Conservation (phyloP, 1,284 basidiomycete species). For the Naganishia liquefaciens region DNA sequence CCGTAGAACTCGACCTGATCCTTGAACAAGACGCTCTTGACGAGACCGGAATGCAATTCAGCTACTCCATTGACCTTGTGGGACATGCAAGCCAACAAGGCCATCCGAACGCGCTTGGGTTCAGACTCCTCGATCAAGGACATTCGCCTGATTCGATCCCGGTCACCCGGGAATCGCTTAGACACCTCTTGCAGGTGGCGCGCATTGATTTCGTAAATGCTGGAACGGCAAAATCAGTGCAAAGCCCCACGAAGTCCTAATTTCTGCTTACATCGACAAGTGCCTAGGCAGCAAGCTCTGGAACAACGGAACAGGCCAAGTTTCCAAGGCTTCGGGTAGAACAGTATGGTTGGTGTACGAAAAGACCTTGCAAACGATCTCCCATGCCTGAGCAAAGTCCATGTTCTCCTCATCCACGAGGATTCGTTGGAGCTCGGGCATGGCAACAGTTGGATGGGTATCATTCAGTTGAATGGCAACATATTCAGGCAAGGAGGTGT, state of each 20-base stretch:
- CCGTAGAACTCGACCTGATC: conserved; percentile 88
- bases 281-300: conserved; percentile 72
- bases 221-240: conserved; percentile 59
- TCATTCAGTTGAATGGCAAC: conserved; percentile 87
- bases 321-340: conserved; percentile 59
- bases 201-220: conserved; percentile 78
- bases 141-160: conserved; percentile 76
- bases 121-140: conserved; percentile 87
- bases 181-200: conserved; percentile 69
- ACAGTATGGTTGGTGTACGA: conserved; percentile 83
- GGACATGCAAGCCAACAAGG: conserved; percentile 61
- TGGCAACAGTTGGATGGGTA: conserved; percentile 90
- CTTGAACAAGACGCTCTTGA: conserved; percentile 73
- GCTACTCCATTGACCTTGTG: conserved; percentile 82
- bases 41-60: conserved; percentile 65
- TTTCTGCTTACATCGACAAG: conserved; percentile 53
- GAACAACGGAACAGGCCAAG: conserved; percentile 83
- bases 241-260: background rate
- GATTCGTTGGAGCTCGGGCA: conserved; percentile 91
- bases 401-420: conserved; percentile 78
- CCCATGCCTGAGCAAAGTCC: conserved; percentile 79
- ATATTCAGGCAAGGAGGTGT: conserved; percentile 68
- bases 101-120: conserved; percentile 85
- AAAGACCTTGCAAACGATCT: conserved; percentile 81
- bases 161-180: conserved; percentile 81